These are phyloP conservation scores for Hymenotorrendiella dingleyae DNA, from an alignment of 2,329 filamentous ascomycete species.

Conservation along the genomic window DNA sequence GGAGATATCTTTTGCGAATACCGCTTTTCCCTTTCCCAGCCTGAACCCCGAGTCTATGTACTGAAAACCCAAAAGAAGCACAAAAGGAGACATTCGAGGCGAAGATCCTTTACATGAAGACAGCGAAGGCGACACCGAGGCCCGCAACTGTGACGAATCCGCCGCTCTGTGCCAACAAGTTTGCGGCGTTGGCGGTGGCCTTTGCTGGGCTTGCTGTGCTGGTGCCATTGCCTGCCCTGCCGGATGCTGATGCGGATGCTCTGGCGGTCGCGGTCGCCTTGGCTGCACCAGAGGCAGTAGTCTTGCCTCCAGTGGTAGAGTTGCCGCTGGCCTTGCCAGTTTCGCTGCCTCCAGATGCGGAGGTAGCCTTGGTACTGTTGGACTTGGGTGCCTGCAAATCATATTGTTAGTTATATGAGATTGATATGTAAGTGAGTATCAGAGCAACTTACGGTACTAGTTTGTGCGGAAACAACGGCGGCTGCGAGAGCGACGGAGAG, in stretches of 20 bases:
- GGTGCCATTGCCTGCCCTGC: constrained; percentile 11
- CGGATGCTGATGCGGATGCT: constrained; percentile 1
- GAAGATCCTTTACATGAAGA: constrained; percentile 30
- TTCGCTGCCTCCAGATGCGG: not conserved
- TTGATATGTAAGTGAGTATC: too few species aligned
- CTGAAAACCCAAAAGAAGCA: not conserved
- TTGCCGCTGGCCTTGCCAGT: not conserved
- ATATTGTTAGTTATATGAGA: too few species aligned
- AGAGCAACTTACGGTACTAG: constrained; percentile 8
- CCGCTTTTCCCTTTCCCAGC: too few species aligned
- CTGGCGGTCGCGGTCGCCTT: constrained; percentile 10
- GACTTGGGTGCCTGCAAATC: too few species aligned
- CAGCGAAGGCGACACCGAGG: constrained; percentile 26
- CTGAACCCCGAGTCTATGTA: too few species aligned
- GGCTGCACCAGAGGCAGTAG: constrained; percentile 4
- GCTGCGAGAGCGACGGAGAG: constrained; percentile 21
- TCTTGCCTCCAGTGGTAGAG: constrained; percentile 2
- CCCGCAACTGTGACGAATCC: constrained; percentile 27
- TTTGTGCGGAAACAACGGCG: constrained; percentile 15
- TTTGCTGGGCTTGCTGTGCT: constrained; percentile 6
- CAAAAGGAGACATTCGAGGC: too few species aligned
- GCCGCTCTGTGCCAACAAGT: constrained; percentile 22
- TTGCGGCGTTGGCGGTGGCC: constrained; percentile 16
- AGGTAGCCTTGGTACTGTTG: not conserved
- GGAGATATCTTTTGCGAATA: too few species aligned